phyloP scores from a whole-genome alignment of 2,329 filamentous ascomycete genomes.

The Xylaria sp. region DNA sequence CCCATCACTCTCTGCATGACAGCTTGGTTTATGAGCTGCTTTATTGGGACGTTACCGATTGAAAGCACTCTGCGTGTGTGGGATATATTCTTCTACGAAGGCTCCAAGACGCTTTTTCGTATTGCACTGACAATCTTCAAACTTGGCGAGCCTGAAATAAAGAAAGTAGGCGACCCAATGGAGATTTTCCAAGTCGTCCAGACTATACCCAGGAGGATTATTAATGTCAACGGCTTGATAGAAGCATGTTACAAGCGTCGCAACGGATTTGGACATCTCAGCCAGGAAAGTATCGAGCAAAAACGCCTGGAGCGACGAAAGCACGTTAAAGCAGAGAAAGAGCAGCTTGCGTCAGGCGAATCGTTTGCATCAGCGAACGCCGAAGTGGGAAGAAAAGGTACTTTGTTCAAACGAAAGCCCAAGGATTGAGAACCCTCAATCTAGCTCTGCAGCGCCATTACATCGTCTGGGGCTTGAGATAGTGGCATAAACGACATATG shows the following conservation, averaged over 20 bases:
- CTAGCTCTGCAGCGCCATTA: slow-evolving; percentile 31
- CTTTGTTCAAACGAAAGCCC: slow-evolving; percentile 50
- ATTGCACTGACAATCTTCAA: slow-evolving; percentile 93
- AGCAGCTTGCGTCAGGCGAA: slow-evolving; percentile 41
- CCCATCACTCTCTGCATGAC: slow-evolving; percentile 93
- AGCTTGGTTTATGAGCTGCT: slow-evolving; percentile 98
- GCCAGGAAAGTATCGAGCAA: slow-evolving; percentile 80
- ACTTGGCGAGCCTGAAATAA: slow-evolving; percentile 79
- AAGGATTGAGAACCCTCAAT: slow-evolving; percentile 40
- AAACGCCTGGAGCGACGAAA: slow-evolving; percentile 72
- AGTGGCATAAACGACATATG: background rate
- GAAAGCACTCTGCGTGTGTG: slow-evolving; percentile 91
- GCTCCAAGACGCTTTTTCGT: slow-evolving; percentile 90
- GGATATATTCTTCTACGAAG: slow-evolving; percentile 96
- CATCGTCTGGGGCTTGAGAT: background rate
- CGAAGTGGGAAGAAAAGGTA: slow-evolving; percentile 49
- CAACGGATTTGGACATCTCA: slow-evolving; percentile 81
- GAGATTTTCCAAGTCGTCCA: slow-evolving; percentile 97
- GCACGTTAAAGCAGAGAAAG: slow-evolving; percentile 53
- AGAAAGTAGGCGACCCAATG: slow-evolving; percentile 81
- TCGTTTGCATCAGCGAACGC: slow-evolving; percentile 43
- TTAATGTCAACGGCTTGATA: slow-evolving; percentile 83
- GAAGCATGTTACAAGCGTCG: slow-evolving; percentile 82
- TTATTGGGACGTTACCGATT: slow-evolving; percentile 89
- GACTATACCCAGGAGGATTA: slow-evolving; percentile 76